Base-by-base conservation (phyloP, 2,329 filamentous ascomycete species). In the Magnaporthales sp. region DNA sequence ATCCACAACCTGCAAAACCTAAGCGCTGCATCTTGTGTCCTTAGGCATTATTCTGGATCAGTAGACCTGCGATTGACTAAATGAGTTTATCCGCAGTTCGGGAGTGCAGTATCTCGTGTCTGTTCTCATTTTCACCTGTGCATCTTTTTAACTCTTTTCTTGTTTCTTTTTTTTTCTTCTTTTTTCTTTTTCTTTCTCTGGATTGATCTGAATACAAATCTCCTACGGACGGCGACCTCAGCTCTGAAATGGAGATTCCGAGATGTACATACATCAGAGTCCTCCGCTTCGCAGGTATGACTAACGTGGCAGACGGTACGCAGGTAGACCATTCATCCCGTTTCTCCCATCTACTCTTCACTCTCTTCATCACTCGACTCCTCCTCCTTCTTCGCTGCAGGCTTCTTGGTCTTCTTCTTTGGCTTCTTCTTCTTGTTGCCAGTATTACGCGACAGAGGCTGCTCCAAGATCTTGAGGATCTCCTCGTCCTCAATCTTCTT, bases 401-500 rank as follows among this genome's bases (percentile, higher is more conserved):
- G 81, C 71, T 77, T 78, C 31, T 80, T 76, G 75, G 85, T 83
- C 80, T 86, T 87, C 86, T 89, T 89, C 85, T 91, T 90, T 80
- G 90, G 91, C 84, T 90, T 93, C 87, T 93, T 96, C 85, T 93
- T 94, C 84, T 91, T 95, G 84, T 92, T 92, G 76, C 92, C 93
- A 77, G 93, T 93, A 81, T 91, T 91, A 81, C 91, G 92, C 71
- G 89, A 83, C 73, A 97, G 80, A 32, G 94, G 94, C 79, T 91
- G 91, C 81, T 95, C 93, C 65, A 99, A 86, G 70, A 98, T 94
- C 84, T 95, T 92, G 73, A 98, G 88, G 71, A 99, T 85, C 81
- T 98, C 94, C 82, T 96, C 92, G 71, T 98, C 94, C 71, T 89
- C 90, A 75, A 99, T 97, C 86, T 97, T 97, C 87, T 98, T 98